Percentiles rank a stretch among this genome's conserved stretches.
Conservation (phyloP, 2,329 filamentous ascomycete species). For the Truncatella angustata region DNA sequence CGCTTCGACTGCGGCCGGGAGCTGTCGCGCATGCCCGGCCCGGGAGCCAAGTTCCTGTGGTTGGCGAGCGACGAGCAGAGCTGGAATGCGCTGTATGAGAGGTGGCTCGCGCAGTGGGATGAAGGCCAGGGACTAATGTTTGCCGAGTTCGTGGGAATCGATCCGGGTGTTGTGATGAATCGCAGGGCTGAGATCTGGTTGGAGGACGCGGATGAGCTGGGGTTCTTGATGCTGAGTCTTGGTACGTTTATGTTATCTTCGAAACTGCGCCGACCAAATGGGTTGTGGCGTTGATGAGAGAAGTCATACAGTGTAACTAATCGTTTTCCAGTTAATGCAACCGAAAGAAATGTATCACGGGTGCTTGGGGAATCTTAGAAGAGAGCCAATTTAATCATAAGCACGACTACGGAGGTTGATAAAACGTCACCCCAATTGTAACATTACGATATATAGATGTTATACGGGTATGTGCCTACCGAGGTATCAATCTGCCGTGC, state of each 20-base stretch:
- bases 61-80: constrained; percentile 27
- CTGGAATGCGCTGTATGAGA: constrained; percentile 31
- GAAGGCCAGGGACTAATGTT: constrained; percentile 24
- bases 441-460: too few species aligned
- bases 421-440: too few species aligned
- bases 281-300: too few species aligned
- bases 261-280: not conserved
- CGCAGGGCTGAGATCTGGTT: constrained; percentile 35
- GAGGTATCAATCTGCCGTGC: too few species aligned
- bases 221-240: constrained; percentile 36
- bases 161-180: constrained; percentile 27
- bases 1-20: constrained; percentile 32
- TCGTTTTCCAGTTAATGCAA: not conserved
- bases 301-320: too few species aligned
- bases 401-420: too few species aligned
- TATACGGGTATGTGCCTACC: too few species aligned
- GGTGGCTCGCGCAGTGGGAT: constrained; percentile 33
- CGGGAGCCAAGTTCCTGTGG: constrained; percentile 37
- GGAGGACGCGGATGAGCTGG: constrained; percentile 40
- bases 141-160: constrained; percentile 29
- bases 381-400: too few species aligned
- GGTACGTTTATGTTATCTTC: constrained; percentile 4
- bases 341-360: not conserved
- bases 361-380: too few species aligned
- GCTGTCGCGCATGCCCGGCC: constrained; percentile 36